Evolutionary conservation across 2,329 filamentous ascomycete species (phyloP), one percentile per base, ranked within the genome.

Genomic region (Aureobasidium uvarum): DNA sequence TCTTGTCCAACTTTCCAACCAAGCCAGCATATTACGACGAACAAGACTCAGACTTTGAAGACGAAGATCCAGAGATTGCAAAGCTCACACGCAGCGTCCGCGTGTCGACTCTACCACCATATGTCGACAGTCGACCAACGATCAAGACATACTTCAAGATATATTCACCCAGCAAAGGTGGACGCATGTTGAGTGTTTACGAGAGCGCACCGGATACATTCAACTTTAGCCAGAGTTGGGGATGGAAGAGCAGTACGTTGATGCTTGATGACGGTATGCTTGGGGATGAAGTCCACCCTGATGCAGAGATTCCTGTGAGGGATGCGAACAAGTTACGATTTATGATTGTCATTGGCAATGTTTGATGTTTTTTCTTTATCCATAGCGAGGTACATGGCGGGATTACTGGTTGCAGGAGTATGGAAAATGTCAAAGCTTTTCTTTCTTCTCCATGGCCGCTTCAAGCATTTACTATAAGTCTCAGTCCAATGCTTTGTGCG

Each of bases 131-230:
- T 2, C 77, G 84, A 1, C 83, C 84, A 0, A 85, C 82, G 1
- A 85, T 86, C 72, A 82, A 81, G 70, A 86, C 84, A 0, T 86
- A 86, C 69, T 86, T 86, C 75, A 86, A 86, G 71, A 86, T 86
- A 62, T 86, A 85, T 74, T 81, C 77, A n/a, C 84, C 84, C 0
- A 81, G 78, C 25, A 84, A 84, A 68, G 84, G 83, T n/a, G 84
- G 84, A 3, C 74, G 84, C 16, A 81, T 85, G 77, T 72, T 86
- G 41, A 83, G 80, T 60, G 83, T 86, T n/a, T 86, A 86, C 69
- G 83, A 85, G 68, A 81, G 78, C 52, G 83, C 83, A 5, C 84
- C 84, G 1, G 84, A 85, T 69, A 79, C 78, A 64, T 86, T 86
- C 72, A 85, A 85, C 70, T 85, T 85, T 71, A 82, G 80, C 54